Conservation (phyloP, 257 asterid genomes). For the Pogostemon cablin region DNA sequence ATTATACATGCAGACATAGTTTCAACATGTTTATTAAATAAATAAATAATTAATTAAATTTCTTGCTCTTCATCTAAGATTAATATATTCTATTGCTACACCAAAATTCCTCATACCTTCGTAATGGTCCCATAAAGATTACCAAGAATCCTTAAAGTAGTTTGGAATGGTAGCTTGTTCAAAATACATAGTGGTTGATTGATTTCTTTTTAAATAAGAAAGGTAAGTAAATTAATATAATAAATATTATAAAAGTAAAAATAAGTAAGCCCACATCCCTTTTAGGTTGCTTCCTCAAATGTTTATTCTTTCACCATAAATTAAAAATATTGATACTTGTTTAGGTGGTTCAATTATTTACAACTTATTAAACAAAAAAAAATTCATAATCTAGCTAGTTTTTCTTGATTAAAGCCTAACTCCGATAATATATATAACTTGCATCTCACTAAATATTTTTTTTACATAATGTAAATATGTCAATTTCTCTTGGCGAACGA, state of each 20-base stretch:
- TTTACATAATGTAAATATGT: no score
- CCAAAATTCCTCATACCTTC: slow-evolving; percentile 13
- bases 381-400: no score
- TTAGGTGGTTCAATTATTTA: slow-evolving; percentile 26
- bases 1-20: no score
- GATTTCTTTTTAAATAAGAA: slow-evolving; percentile 4
- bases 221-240: background rate
- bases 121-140: slow-evolving; percentile 22
- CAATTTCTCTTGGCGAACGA: no score
- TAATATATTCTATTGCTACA: background rate
- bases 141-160: slow-evolving; percentile 1
- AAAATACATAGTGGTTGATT: background rate
- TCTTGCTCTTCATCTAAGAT: no score
- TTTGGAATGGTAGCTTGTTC: slow-evolving; percentile 21
- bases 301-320: slow-evolving; percentile 25
- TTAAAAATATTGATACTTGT: slow-evolving; percentile 11
- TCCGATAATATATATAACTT: background rate
- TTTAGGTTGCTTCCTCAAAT: slow-evolving; percentile 33
- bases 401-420: no score
- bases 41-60: no score
- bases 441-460: background rate
- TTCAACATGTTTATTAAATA: no score
- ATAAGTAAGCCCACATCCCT: slow-evolving; percentile 6
- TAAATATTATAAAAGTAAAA: background rate
- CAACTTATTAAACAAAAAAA: no score